Evolutionary conservation across 1,284 basidiomycete species (phyloP).

Genomic region (Papiliotrema fonsecae): DNA sequence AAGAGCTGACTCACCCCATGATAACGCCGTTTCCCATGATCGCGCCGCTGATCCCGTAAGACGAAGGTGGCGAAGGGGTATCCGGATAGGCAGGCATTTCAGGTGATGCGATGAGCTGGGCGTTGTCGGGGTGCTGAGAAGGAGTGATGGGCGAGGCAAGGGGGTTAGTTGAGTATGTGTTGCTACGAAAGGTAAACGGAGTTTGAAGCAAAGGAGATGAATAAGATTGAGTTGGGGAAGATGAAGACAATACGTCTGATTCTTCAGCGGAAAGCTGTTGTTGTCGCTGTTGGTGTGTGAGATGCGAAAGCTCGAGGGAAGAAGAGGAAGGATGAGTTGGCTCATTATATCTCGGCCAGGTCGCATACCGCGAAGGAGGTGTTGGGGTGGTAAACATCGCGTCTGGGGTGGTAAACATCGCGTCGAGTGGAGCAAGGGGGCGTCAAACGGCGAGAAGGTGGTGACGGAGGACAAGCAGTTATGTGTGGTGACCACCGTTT

Average conservation of each 20-base stretch:
- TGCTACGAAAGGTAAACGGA: neutral
- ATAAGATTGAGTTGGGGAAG: slow-evolving; percentile 1
- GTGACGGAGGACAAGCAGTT: too few species aligned
- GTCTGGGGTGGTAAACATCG: too few species aligned
- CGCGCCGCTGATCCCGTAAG: slow-evolving; percentile 24
- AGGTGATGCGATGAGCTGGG: neutral
- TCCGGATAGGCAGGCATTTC: slow-evolving; percentile 16
- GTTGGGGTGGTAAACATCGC: slow-evolving; percentile 3
- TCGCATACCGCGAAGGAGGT: neutral
- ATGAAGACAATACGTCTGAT: neutral
- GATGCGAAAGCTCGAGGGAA: neutral
- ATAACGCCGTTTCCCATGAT: slow-evolving; percentile 12
- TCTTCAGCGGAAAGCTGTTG: neutral
- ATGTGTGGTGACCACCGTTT: too few species aligned
- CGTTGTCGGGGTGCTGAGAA: neutral
- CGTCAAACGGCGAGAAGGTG: too few species aligned
- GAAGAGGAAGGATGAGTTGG: neutral
- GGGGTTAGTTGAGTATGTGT: neutral
- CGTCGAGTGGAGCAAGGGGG: too few species aligned
- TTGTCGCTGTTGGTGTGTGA: neutral
- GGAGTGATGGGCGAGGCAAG: neutral
- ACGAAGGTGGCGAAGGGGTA: slow-evolving; percentile 23
- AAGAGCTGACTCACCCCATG: slow-evolving; percentile 22
- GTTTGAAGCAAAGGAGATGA: neutral
- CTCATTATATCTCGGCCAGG: slow-evolving; percentile 4